phyloP scores from a whole-genome alignment of 176 grass and related monocot genomes.

The Pontederia paniculata region DNA sequence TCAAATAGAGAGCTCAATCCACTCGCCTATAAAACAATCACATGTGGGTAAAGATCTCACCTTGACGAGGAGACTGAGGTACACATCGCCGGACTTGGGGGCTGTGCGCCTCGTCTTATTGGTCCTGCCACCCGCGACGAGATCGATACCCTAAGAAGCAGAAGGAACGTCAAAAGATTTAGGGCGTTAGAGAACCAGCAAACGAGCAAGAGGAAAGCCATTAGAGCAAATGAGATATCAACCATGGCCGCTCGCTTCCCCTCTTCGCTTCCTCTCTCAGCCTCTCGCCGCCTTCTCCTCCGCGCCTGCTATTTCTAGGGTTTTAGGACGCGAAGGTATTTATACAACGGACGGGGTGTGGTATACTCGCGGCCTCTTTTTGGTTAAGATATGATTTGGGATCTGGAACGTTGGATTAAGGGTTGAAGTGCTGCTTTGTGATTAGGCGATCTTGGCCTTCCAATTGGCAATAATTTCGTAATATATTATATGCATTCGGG shows the following conservation, averaged over 20 bases:
- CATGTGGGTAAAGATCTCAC: background rate
- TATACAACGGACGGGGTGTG: background rate
- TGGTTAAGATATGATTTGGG: too few relatives aligned
- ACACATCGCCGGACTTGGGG: conserved; percentile 16
- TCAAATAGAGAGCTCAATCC: too few relatives aligned
- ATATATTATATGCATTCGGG: too few relatives aligned
- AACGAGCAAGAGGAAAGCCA: background rate
- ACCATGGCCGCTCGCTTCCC: background rate
- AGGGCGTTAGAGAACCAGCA: too few relatives aligned
- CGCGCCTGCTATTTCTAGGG: background rate
- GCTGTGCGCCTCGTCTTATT: conserved; percentile 20
- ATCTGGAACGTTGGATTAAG: too few relatives aligned
- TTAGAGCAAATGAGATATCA: background rate
- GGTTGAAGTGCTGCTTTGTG: too few relatives aligned
- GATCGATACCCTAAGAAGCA: conserved; percentile 19
- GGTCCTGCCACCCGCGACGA: conserved; percentile 17
- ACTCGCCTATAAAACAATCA: background rate
- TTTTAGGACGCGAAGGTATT: background rate
- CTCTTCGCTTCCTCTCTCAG: too few relatives aligned
- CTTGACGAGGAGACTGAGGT: conserved; percentile 24
- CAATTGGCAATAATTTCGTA: too few relatives aligned
- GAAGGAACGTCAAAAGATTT: background rate
- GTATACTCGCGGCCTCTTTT: too few relatives aligned
- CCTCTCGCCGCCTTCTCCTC: too few relatives aligned
- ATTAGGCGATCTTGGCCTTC: too few relatives aligned